Base-by-base conservation (phyloP, 371 early-diverging fungal species). In the Conidiobolus incongruus region DNA sequence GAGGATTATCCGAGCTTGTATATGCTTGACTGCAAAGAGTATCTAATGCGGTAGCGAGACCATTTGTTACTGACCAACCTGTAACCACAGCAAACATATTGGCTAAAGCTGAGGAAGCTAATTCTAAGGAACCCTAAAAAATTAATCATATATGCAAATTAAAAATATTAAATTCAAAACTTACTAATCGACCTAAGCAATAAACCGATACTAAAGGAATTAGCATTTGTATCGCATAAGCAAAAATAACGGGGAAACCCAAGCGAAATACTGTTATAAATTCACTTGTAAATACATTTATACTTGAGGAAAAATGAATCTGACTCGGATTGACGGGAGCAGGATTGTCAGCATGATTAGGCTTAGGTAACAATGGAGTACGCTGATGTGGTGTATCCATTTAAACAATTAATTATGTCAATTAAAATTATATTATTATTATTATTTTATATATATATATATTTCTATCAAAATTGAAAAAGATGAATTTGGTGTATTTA, bases 1-100 rank as follows among this genome's bases (percentile, higher is more conserved):
- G 71, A 40, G 66, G 66, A 57, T 87, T 81, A 16, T 52, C 53
- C 5, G 74, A 61, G 0, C 72, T 81, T 0, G 88, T 85, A 54
- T 64, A 81, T 20, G 82, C 70, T 56, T 92, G 90, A 17, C 80
- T 74, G 48, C 87, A 85, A 34, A 92, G 62, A 4, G 89, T 86
- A 54, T 92, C 93, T 24, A 92, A 60, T 0, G 81, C 87, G 33
- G 84, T 70, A 5, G 79, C 70, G 36, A 74, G 61, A 30, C 83
- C 88, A 29, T 74, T 70, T 4, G 78, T 73, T 33, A 85, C 58
- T 7, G 78, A 77, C 66, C 73, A 79, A 23, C 84, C 86, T 13
- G 84, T 75, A 6, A 91, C 81, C 34, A 76, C 77, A 17, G 77
- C 76, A 51, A 76, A 77, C 51, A 50, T 53, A 3, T 39, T 36